Evolutionary conservation across 75 land plant species (phyloP).

Genomic region (Gnetum montanum): DNA sequence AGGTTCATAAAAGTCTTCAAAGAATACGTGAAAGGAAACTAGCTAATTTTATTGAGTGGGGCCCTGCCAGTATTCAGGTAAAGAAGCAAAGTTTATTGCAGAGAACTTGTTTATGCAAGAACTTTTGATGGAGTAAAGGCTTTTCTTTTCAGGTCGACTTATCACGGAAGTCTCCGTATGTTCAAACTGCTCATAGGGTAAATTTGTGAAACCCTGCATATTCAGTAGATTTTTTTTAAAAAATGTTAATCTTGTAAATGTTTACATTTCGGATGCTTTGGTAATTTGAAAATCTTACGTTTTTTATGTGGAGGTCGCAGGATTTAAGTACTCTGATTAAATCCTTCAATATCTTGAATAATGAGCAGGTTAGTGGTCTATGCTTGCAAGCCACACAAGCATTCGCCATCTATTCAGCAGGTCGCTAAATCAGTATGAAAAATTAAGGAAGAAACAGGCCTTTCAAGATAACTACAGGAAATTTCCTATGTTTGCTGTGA

Average conservation of each 20-base stretch:
- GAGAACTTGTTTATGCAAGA: neutral
- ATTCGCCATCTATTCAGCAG: constrained; percentile 96
- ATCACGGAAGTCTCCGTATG: constrained; percentile 96
- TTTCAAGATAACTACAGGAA: constrained; percentile 97
- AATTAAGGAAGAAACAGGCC: constrained; percentile 95
- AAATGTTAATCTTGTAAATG: neutral
- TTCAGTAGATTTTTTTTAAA: neutral
- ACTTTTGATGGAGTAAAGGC: neutral
- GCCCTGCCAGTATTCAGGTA: constrained; percentile 99
- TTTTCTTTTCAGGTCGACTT: constrained; percentile 69
- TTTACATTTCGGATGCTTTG: neutral
- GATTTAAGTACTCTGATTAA: neutral
- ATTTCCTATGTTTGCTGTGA: constrained; percentile 98
- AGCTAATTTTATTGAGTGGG: constrained; percentile 98
- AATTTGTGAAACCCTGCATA: neutral
- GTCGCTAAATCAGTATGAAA: constrained; percentile 90
- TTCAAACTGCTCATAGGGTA: constrained; percentile 97
- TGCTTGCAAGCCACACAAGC: constrained; percentile 99
- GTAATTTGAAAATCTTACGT: neutral
- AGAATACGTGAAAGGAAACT: constrained; percentile 99
- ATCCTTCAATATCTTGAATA: constrained; percentile 2
- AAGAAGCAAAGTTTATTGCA: neutral
- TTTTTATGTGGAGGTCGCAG: neutral
- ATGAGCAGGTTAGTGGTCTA: constrained; percentile 87
- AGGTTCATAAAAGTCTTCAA: constrained; percentile 99